phyloP scores from a whole-genome alignment of 345 rosid species.

The Ricinus communis region DNA sequence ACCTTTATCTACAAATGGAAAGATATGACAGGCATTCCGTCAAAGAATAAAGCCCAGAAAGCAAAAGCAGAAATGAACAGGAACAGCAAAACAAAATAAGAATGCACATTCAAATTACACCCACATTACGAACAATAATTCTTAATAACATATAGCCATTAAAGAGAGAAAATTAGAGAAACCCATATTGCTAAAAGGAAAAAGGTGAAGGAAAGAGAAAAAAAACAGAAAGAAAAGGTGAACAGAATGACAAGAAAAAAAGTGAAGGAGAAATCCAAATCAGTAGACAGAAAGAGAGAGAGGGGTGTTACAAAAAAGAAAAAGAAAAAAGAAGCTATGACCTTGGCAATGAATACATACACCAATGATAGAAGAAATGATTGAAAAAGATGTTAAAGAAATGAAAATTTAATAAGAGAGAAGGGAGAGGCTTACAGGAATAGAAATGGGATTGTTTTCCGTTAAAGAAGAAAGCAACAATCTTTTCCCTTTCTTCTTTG shows the following conservation, averaged over 20 bases:
- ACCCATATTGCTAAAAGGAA: not conserved
- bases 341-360: too few species aligned
- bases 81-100: not conserved
- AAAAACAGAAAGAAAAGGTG: slow-evolving; percentile 14
- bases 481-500: slow-evolving; percentile 8
- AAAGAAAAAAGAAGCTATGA: slow-evolving; percentile 11
- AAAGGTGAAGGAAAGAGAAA: not conserved
- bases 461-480: slow-evolving; percentile 40
- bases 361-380: slow-evolving; percentile 5
- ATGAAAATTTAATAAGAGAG: slow-evolving; percentile 9
- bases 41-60: slow-evolving; percentile 25
- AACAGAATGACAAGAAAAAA: too few species aligned
- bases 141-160: not conserved
- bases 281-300: not conserved
- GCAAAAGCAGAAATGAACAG: slow-evolving; percentile 3
- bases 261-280: not conserved
- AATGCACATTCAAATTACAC: slow-evolving; percentile 6
- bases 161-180: not conserved
- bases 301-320: slow-evolving; percentile 7
- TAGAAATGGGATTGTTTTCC: slow-evolving; percentile 40
- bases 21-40: slow-evolving; percentile 11
- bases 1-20: slow-evolving; percentile 23
- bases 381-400: slow-evolving; percentile 1
- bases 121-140: not conserved
- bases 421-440: slow-evolving; percentile 24